phyloP scores from a whole-genome alignment of 139 green algal genomes.

The Chlorella sp. region DNA sequence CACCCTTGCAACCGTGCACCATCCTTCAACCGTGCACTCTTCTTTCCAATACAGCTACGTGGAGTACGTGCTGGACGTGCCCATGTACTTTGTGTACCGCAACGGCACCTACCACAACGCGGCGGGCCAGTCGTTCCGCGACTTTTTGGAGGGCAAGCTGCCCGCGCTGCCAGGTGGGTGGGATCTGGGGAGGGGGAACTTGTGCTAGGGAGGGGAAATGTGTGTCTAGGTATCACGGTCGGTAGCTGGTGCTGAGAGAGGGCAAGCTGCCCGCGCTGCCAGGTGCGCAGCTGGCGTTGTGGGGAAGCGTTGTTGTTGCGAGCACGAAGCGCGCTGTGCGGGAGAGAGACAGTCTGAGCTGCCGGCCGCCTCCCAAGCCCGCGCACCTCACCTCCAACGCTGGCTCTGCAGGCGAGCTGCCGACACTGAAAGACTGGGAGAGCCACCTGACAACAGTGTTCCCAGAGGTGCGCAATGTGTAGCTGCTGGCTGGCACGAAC shows the following conservation, averaged over 20 bases:
- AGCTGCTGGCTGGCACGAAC: no score
- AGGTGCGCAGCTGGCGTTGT: neutral
- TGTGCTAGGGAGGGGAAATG: neutral
- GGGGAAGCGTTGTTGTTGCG: neutral
- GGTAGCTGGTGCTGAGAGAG: no score
- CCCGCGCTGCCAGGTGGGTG: slow-evolving; percentile 74
- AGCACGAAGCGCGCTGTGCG: no score
- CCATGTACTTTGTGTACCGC: slow-evolving; percentile 99
- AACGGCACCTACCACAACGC: slow-evolving; percentile 89
- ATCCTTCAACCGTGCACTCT: no score
- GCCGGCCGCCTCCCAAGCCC: neutral
- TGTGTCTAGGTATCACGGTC: neutral
- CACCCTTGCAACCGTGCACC: neutral
- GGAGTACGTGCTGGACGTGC: slow-evolving; percentile 96
- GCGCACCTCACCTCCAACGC: neutral
- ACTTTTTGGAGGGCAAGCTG: slow-evolving; percentile 94
- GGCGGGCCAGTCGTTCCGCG: slow-evolving; percentile 81
- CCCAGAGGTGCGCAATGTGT: slow-evolving; percentile 72
- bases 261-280: neutral
- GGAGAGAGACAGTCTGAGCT: neutral
- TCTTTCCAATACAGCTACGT: slow-evolving; percentile 70
- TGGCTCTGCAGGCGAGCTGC: slow-evolving; percentile 70
- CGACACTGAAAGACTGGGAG: slow-evolving; percentile 94
- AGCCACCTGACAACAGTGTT: slow-evolving; percentile 98
- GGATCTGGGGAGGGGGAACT: neutral